Evolutionary conservation across 1,284 basidiomycete genomes (phyloP).

Genomic region (Coniophora puteana): DNA sequence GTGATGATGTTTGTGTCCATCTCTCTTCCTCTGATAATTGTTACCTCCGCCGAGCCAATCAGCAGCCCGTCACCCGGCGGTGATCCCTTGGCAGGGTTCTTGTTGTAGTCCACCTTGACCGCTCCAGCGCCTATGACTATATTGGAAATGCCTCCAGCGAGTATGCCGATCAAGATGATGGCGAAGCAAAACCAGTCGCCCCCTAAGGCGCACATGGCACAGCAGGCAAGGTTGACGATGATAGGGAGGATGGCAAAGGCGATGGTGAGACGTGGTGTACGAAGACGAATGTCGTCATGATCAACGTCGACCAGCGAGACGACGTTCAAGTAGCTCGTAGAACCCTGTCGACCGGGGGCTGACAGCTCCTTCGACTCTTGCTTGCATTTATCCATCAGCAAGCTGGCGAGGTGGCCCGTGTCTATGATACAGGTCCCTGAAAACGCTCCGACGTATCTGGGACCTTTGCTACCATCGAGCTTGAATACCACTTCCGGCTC

Average conservation of each 20-base stretch:
- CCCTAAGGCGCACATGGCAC: constrained; percentile 13
- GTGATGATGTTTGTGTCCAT: constrained; percentile 3
- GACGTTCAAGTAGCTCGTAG: too few relatives aligned
- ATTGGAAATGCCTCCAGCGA: constrained; percentile 6
- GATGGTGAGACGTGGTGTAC: too few relatives aligned
- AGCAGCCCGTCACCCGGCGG: constrained; percentile 7
- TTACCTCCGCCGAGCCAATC: constrained; percentile 2
- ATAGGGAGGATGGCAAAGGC: constrained; percentile 14
- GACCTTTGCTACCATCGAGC: constrained; percentile 25
- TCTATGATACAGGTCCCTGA: constrained; percentile 20
- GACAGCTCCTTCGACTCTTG: too few relatives aligned
- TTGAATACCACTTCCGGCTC: constrained; percentile 20
- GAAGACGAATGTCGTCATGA: too few relatives aligned
- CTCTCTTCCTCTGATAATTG: constrained; percentile 5
- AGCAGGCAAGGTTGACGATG: constrained; percentile 18
- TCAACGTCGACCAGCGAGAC: too few relatives aligned
- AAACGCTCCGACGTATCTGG: constrained; percentile 17
- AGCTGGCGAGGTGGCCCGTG: constrained; percentile 20
- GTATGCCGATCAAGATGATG: constrained; percentile 7
- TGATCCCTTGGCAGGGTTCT: constrained; percentile 1
- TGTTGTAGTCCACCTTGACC: constrained; percentile 1
- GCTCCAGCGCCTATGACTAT: constrained; percentile 5
- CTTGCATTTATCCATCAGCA: constrained; percentile 16
- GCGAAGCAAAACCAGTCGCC: constrained; percentile 10
- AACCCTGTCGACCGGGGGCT: too few relatives aligned